These are phyloP conservation scores for Calycina marina DNA, from an alignment of 2,329 filamentous ascomycete species.

Conservation along the genomic window DNA sequence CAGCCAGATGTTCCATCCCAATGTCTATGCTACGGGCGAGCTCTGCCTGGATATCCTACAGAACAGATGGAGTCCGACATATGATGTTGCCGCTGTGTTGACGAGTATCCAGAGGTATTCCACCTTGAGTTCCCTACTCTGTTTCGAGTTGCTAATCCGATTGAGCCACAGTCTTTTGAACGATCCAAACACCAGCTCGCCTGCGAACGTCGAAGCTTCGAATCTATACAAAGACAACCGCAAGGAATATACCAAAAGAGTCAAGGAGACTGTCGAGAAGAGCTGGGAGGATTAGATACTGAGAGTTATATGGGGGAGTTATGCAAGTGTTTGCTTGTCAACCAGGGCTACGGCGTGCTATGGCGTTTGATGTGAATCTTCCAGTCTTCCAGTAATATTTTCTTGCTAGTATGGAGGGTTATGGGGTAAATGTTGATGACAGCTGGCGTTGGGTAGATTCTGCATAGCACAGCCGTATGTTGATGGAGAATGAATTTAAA, in stretches of 20 bases:
- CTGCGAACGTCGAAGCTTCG: constrained; percentile 93
- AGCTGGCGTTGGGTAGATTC: no score
- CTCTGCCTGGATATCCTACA: constrained; percentile 93
- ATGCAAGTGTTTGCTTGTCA: no score
- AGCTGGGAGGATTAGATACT: constrained; percentile 77
- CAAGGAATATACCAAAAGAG: constrained; percentile 89
- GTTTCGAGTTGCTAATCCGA: constrained; percentile 22
- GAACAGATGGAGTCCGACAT: constrained; percentile 96
- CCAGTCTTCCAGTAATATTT: no score
- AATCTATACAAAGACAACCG: constrained; percentile 98
- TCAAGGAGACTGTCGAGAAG: constrained; percentile 95
- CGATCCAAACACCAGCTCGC: constrained; percentile 96
- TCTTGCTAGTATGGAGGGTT: no score
- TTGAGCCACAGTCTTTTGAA: constrained; percentile 66
- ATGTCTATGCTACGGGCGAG: constrained; percentile 94
- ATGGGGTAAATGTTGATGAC: no score
- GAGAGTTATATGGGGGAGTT: constrained; percentile 4
- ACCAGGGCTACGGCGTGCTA: no score
- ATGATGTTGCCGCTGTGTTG: constrained; percentile 91
- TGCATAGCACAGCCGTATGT: no score
- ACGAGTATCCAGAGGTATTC: constrained; percentile 91
- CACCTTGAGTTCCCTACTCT: no score
- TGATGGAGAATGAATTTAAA: no score
- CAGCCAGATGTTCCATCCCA: constrained; percentile 97
- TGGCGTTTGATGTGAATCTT: no score